Conservation (phyloP, 306 rosid species). For the Ormosia semicastrata region DNA sequence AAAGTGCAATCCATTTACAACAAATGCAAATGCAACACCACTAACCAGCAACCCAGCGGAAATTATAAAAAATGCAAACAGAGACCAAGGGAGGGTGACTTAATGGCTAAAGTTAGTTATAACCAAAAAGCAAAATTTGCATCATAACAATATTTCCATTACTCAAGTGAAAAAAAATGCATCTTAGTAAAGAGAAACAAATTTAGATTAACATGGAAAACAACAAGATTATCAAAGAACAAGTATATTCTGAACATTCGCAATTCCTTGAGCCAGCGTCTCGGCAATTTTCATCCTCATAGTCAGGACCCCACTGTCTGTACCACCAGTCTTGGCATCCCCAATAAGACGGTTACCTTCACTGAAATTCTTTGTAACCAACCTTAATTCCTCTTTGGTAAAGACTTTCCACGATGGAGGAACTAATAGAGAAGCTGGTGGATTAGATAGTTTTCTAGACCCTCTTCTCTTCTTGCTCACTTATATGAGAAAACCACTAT, state of each 20-base stretch:
- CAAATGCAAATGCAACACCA: no score
- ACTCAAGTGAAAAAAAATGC: background rate
- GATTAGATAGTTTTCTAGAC: conserved; percentile 71
- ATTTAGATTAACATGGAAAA: conserved; percentile 5
- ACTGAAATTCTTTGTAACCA: conserved; percentile 90
- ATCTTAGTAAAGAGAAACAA: background rate
- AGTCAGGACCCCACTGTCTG: conserved; percentile 77
- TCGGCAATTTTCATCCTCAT: conserved; percentile 92
- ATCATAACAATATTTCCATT: conserved; percentile 28
- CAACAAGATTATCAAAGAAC: background rate
- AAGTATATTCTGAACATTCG: conserved; percentile 58
- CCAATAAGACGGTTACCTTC: conserved; percentile 96
- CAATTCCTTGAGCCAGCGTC: conserved; percentile 96
- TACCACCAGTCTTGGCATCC: conserved; percentile 93
- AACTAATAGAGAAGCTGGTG: conserved; percentile 51
- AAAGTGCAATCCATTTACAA: background rate
- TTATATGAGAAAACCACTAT: conserved; percentile 81
- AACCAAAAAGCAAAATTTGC: background rate
- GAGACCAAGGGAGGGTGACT: background rate
- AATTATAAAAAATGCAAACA: background rate
- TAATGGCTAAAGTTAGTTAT: background rate
- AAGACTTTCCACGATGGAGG: conserved; percentile 86
- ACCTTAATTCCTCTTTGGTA: conserved; percentile 86
- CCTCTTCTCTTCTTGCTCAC: conserved; percentile 83
- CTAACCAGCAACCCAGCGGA: background rate